Base-by-base conservation (phyloP, 2,329 filamentous ascomycete genomes). In the Penicillium sp. region DNA sequence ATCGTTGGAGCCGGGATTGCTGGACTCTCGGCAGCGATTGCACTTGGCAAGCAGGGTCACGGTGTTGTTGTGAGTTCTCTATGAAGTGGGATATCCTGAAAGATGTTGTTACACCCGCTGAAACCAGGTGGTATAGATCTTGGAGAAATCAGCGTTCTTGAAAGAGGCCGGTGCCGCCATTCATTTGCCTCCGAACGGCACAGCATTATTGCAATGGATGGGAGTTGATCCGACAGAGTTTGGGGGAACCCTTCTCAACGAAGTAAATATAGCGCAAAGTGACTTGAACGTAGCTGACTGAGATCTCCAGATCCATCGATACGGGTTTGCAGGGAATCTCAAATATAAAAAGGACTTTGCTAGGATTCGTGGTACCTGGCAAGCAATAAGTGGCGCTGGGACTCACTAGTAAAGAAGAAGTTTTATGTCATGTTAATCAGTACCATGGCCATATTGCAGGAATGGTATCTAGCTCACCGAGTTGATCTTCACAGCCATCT, bases 401-500 rank as follows among this genome's bases (percentile, higher is more conserved):
- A n/a, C 3, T 40, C 17, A n/a, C 37, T 17, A n/a, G 5, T 8
- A 17, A 17, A 40, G 7, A n/a, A 40, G 8, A 19, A n/a, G 5
- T 40, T 15, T 40, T 17, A 5, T n/a, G 30, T 40, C 17, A n/a
- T 40, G 37, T 17, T 40, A 40, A 40, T 17, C 17, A n/a, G 15
- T 40, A n/a, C 9, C 6, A 40, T 60, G 15, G 7, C 9, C 6
- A 40, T 60, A 12, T 63, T 45, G 1, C 17, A 73, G 72, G 72
- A 71, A 59, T 73, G 68, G 63, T 75, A 72, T 40, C 70, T 77
- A 2, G 72, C 76, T 12, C 79, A 81, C 61, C 73, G 79, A n/a
- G 75, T 80, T 26, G 79, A 81, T 61, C 66, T 82, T 47, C 79
- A 81, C 61, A 74, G 73, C 28, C 66, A 73, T 22, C 65, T 80